These are phyloP conservation scores for Globisporangium megalacanthum DNA, from an alignment of 352 stramenopile genomes.

Conservation along the genomic window DNA sequence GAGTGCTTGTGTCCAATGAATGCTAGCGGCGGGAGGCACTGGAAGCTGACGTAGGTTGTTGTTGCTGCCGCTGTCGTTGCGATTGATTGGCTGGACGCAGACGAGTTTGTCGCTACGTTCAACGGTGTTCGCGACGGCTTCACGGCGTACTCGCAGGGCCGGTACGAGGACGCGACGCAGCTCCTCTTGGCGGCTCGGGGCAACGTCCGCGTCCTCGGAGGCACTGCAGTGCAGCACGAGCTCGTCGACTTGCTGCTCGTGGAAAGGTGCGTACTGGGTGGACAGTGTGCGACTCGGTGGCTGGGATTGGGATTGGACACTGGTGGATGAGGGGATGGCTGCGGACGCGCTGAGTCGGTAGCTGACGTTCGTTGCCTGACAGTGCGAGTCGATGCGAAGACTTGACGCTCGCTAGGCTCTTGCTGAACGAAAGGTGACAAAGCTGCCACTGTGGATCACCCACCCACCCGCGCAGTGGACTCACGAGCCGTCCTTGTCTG, in stretches of 20 bases:
- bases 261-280: slow-evolving; percentile 43
- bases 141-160: slow-evolving; percentile 54
- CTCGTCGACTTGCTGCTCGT: slow-evolving; percentile 71
- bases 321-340: no score
- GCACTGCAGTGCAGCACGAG: slow-evolving; percentile 66
- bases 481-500: no score
- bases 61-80: background rate
- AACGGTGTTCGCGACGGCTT: slow-evolving; percentile 56
- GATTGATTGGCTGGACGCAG: slow-evolving; percentile 8
- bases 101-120: slow-evolving; percentile 41
- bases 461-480: background rate
- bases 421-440: slow-evolving; percentile 75
- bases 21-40: background rate
- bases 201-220: slow-evolving; percentile 64
- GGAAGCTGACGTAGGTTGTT: no score
- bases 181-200: slow-evolving; percentile 53
- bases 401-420: slow-evolving; percentile 60
- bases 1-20: background rate
- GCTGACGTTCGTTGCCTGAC: background rate
- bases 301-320: background rate
- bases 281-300: background rate
- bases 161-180: slow-evolving; percentile 52
- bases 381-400: slow-evolving; percentile 70
- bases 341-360: background rate
- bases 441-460: background rate